Evolutionary conservation across 495 filamentous ascomycete genomes (phyloP).

Genomic region (Paragyromitra xinjiangensis): DNA sequence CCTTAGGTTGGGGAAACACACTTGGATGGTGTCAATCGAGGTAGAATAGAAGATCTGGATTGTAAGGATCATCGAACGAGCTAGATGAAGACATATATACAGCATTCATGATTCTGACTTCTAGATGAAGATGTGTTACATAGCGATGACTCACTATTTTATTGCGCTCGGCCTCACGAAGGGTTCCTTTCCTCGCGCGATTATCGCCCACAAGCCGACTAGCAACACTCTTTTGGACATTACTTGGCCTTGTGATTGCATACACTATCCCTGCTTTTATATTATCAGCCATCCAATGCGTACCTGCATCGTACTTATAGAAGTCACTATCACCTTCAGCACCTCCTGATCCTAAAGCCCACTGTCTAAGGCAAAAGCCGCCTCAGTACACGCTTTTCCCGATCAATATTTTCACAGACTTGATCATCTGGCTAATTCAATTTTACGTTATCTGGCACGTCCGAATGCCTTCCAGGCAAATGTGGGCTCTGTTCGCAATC

Average conservation of each 20-base stretch:
- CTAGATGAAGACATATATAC: background rate
- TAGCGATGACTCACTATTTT: conserved; percentile 32
- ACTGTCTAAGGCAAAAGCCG: conserved; percentile 3
- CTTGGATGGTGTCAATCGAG: conserved; percentile 1
- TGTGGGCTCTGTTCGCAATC: conserved; percentile 5
- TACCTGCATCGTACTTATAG: conserved; percentile 11
- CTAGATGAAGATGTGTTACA: conserved; percentile 3
- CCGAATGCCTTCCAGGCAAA: conserved; percentile 25
- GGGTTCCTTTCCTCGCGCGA: conserved; percentile 28
- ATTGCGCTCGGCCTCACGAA: conserved; percentile 26
- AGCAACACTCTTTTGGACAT: conserved; percentile 1
- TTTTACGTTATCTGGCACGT: conserved; percentile 29
- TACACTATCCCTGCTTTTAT: conserved; percentile 15
- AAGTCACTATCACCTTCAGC: background rate
- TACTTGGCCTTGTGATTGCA: background rate
- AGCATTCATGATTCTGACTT: background rate
- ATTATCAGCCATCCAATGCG: conserved; percentile 17
- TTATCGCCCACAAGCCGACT: background rate
- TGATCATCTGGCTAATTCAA: conserved; percentile 30
- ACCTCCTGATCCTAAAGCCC: too few species aligned
- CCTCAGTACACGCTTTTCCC: conserved; percentile 23
- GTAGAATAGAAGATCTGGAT: background rate
- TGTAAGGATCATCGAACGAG: background rate
- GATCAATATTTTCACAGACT: conserved; percentile 33
- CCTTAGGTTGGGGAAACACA: conserved; percentile 14